phyloP scores from a whole-genome alignment of 164 flowering plant species.

The Umbilicus rupestris region DNA sequence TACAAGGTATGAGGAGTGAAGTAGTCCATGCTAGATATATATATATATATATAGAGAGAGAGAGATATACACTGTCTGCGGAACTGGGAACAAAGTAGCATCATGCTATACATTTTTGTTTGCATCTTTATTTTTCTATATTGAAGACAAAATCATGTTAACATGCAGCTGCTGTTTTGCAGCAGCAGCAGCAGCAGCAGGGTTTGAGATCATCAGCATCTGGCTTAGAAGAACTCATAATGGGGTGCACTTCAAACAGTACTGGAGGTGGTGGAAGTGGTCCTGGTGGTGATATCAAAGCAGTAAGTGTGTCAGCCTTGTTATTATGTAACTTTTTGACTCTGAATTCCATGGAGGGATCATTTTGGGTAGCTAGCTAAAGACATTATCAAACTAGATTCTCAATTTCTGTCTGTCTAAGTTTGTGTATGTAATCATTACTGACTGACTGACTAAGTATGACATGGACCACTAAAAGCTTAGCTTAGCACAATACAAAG shows the following conservation, averaged over 20 bases:
- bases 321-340: slow-evolving; percentile 34
- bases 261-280: slow-evolving; percentile 3
- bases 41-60: not conserved
- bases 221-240: slow-evolving; percentile 72
- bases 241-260: slow-evolving; percentile 69
- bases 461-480: slow-evolving; percentile 6
- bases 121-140: not conserved
- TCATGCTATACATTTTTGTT: not conserved
- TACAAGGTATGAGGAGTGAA: not conserved
- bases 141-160: slow-evolving; percentile 28
- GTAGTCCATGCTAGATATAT: not conserved
- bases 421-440: slow-evolving; percentile 6
- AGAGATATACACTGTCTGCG: not conserved
- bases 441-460: slow-evolving; percentile 7
- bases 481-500: not conserved
- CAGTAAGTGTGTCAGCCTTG: slow-evolving; percentile 32
- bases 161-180: slow-evolving; percentile 10
- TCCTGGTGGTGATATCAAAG: slow-evolving; percentile 43
- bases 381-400: not conserved
- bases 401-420: slow-evolving; percentile 3
- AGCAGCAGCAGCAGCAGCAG: slow-evolving; percentile 13
- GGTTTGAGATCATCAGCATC: slow-evolving; percentile 49
- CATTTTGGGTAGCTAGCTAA: slow-evolving; percentile 2
- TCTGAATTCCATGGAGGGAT: slow-evolving; percentile 37
- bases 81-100: slow-evolving; percentile 2